A percentile compares a stretch with the other conserved stretches of the same genome.
These are phyloP conservation scores for Fusarium paranaense DNA, from an alignment of 2,329 filamentous ascomycete genomes.

Conservation along the genomic window DNA sequence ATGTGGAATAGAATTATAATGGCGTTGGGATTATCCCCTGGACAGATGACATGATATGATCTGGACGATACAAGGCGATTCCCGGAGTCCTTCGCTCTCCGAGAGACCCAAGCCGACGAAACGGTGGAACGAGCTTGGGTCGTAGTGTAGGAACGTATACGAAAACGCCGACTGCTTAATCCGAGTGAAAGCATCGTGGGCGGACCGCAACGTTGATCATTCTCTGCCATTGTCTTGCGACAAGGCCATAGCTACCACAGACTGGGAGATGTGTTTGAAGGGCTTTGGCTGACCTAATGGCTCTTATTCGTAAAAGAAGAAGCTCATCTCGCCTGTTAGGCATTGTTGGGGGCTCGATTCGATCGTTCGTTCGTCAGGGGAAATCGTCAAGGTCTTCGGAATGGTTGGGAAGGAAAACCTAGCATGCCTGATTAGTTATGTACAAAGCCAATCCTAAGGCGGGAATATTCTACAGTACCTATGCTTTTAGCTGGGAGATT, in stretches of 20 bases:
- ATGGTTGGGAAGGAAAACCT: constrained; percentile 9
- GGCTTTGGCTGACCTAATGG: background rate
- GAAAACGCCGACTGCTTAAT: constrained; percentile 1
- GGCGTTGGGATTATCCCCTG: background rate
- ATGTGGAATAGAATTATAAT: background rate
- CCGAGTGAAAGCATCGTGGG: constrained; percentile 7
- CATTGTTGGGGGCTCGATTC: constrained; percentile 11
- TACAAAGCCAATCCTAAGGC: constrained; percentile 30
- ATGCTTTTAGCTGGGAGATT: background rate
- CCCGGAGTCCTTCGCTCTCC: constrained; percentile 10
- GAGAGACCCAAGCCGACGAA: constrained; percentile 19
- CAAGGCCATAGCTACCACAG: background rate
- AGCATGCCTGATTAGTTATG: constrained; percentile 34
- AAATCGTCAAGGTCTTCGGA: constrained; percentile 20
- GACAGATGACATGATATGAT: constrained; percentile 10
- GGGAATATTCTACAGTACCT: constrained; percentile 11
- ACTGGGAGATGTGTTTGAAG: background rate
- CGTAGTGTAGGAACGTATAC: background rate
- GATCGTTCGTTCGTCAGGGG: constrained; percentile 20
- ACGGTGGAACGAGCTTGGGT: constrained; percentile 21
- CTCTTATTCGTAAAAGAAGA: constrained; percentile 1
- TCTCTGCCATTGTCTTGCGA: background rate
- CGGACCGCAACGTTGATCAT: background rate
- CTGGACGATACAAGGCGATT: constrained; percentile 10
- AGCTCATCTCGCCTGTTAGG: background rate